Percentiles rank a stretch among this genome's conserved stretches.
Evolutionary conservation across 2,329 filamentous ascomycete genomes (phyloP).

Genomic region (Acephala macrosclerotiorum): DNA sequence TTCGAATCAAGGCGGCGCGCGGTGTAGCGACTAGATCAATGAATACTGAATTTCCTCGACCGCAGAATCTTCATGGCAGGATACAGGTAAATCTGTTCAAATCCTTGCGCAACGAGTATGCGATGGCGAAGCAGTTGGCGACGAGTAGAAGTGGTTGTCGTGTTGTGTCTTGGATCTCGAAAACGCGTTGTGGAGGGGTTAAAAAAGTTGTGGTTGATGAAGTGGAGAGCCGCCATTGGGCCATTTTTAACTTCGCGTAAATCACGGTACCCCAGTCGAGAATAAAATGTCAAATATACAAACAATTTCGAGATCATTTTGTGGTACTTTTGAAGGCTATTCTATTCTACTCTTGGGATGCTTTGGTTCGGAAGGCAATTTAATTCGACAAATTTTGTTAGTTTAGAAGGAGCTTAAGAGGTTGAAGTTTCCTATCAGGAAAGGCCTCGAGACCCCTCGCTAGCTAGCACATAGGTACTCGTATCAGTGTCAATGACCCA

Average conservation of each 20-base stretch:
- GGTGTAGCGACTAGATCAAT: constrained; percentile 19
- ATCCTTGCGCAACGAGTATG: neutral
- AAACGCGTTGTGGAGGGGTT: neutral
- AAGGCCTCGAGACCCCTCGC: too few relatives aligned
- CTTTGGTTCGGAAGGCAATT: neutral
- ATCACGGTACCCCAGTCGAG: neutral
- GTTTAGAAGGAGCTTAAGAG: too few relatives aligned
- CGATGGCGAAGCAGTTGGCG: neutral
- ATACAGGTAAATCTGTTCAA: neutral
- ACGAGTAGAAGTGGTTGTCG: neutral
- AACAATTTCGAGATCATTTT: neutral
- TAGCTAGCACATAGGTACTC: too few relatives aligned
- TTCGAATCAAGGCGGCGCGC: constrained; percentile 15
- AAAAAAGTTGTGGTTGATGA: constrained; percentile 1
- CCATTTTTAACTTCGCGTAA: neutral
- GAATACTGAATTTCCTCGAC: neutral
- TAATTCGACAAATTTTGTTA: too few relatives aligned
- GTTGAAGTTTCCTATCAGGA: too few relatives aligned
- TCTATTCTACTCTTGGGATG: neutral
- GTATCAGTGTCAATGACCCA: too few relatives aligned
- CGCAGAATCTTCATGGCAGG: constrained; percentile 19
- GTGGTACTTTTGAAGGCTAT: neutral
- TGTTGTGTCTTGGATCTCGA: neutral
- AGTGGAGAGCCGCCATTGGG: constrained; percentile 1
- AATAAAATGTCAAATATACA: neutral